Evolutionary conservation across 1,284 basidiomycete genomes (phyloP).

Genomic region (Taiwanofungus camphoratus): DNA sequence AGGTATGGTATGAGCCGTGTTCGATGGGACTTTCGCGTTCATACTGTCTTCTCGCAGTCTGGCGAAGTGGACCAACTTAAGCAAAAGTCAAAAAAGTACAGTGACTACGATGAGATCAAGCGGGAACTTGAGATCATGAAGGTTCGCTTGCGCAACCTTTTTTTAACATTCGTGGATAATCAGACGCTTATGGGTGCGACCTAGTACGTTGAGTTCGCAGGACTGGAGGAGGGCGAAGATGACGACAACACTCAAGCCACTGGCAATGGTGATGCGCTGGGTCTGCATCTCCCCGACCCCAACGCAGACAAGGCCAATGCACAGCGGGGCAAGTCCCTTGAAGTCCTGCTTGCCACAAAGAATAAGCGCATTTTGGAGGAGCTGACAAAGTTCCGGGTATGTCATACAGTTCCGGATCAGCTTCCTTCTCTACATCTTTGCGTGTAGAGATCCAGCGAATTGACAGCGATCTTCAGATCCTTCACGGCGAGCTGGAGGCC

Average conservation of each 20-base stretch:
- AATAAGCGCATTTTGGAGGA: slow-evolving; percentile 95
- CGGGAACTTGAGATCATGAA: slow-evolving; percentile 97
- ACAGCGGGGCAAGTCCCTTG: slow-evolving; percentile 77
- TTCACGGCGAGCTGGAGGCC: slow-evolving; percentile 75
- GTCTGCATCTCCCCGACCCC: slow-evolving; percentile 75
- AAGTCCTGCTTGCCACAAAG: slow-evolving; percentile 87
- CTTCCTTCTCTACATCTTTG: slow-evolving; percentile 5
- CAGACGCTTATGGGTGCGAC: not conserved
- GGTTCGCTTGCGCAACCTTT: slow-evolving; percentile 40
- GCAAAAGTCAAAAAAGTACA: slow-evolving; percentile 63
- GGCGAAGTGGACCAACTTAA: slow-evolving; percentile 66
- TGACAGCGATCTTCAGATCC: slow-evolving; percentile 44
- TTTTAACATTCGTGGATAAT: not conserved
- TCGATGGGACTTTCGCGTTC: not conserved
- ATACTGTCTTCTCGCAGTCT: slow-evolving; percentile 27
- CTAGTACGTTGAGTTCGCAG: slow-evolving; percentile 93
- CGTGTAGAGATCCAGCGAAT: too few relatives aligned
- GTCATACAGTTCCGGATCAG: slow-evolving; percentile 19
- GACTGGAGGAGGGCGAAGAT: slow-evolving; percentile 67
- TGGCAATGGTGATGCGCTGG: slow-evolving; percentile 32
- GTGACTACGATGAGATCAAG: slow-evolving; percentile 93
- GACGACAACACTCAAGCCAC: slow-evolving; percentile 31
- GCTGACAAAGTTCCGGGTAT: slow-evolving; percentile 82
- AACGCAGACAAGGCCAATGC: slow-evolving; percentile 79
- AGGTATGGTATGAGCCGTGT: slow-evolving; percentile 32